A percentile compares a stretch with the other conserved stretches of the same genome.
Conservation (phyloP, 2,329 filamentous ascomycete species). For the Talaromyces sp. region DNA sequence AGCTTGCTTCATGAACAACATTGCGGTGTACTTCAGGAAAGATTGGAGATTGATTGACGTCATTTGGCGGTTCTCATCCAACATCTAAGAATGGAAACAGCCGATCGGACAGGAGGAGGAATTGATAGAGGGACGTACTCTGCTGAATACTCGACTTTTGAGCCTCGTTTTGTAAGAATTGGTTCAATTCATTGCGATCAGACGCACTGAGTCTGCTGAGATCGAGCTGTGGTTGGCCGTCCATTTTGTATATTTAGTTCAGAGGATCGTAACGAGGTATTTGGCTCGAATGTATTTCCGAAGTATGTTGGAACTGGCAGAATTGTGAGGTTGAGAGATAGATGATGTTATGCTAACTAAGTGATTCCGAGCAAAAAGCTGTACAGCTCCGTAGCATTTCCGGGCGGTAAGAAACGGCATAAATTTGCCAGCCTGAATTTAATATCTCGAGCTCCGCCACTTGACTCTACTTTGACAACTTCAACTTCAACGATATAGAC, state of each 20-base stretch:
- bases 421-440: constrained; percentile 21
- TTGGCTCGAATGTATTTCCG: not conserved
- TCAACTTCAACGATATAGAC: not conserved
- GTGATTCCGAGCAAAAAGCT: not conserved
- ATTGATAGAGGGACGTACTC: constrained; percentile 36
- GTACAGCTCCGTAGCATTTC: not conserved
- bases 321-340: not conserved
- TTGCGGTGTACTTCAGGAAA: no score
- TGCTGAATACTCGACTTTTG: constrained; percentile 68
- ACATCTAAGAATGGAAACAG: no score
- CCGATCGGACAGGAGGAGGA: not conserved
- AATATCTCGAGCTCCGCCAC: constrained; percentile 5
- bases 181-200: constrained; percentile 84
- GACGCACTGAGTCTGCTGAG: constrained; percentile 72
- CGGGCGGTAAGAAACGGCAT: constrained; percentile 30
- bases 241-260: constrained; percentile 30
- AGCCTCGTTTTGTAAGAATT: constrained; percentile 78
- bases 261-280: no score
- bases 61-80: not conserved
- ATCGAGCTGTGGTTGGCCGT: constrained; percentile 52
- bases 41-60: no score
- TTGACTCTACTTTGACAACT: not conserved
- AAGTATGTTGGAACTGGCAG: not conserved
- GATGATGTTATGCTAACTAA: not conserved
- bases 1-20: not conserved